phyloP scores from a whole-genome alignment of 176 grass and related monocot species.

The Sorghum bicolor region DNA sequence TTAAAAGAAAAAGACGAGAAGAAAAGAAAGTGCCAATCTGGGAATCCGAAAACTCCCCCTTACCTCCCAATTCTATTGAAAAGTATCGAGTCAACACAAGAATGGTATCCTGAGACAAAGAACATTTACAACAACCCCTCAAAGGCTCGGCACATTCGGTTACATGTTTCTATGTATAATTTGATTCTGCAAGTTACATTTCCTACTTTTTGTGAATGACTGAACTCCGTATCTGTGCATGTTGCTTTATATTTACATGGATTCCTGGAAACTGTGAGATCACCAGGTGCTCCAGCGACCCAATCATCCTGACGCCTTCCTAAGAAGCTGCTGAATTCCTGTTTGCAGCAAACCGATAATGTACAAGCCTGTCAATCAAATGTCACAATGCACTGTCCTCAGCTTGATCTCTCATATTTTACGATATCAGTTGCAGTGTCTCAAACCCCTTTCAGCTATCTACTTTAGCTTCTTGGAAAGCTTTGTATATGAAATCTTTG shows the following conservation, averaged over 20 bases:
- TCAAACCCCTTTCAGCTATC: constrained; percentile 38
- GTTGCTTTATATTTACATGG: constrained; percentile 59
- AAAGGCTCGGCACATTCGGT: constrained; percentile 33
- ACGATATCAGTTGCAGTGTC: neutral
- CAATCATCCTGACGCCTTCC: neutral
- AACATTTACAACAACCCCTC: constrained; percentile 60
- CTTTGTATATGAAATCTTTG: constrained; percentile 84
- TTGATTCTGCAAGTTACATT: constrained; percentile 51
- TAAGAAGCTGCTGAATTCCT: constrained; percentile 26
- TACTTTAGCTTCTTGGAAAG: constrained; percentile 65
- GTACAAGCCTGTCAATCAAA: constrained; percentile 15
- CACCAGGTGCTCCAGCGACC: constrained; percentile 7
- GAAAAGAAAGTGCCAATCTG: neutral
- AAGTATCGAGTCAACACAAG: constrained; percentile 23
- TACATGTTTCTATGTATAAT: constrained; percentile 62
- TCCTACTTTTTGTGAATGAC: constrained; percentile 49
- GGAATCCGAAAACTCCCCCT: neutral
- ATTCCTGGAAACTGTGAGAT: constrained; percentile 13
- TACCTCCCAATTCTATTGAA: constrained; percentile 17
- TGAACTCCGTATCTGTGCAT: constrained; percentile 44
- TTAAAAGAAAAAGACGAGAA: neutral
- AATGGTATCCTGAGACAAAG: constrained; percentile 35
- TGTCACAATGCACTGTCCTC: neutral
- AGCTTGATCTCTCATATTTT: constrained; percentile 12
- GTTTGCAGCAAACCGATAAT: constrained; percentile 15